Percentiles rank a stretch among this genome's conserved stretches.
These are phyloP conservation scores for Psilocybe mexicana DNA, from an alignment of 1,284 basidiomycete species.

Conservation along the genomic window DNA sequence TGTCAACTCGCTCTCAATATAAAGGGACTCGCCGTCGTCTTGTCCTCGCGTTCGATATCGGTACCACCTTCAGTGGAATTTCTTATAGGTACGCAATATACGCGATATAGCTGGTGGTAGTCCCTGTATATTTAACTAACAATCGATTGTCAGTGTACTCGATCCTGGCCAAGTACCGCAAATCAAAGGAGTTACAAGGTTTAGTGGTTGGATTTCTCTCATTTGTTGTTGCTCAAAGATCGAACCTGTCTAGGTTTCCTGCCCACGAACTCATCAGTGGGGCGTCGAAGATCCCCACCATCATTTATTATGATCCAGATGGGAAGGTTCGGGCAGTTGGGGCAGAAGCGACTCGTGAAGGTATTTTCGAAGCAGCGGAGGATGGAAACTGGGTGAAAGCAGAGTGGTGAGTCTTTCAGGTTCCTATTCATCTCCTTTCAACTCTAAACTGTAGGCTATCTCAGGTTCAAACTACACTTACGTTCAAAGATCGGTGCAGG, in stretches of 20 bases:
- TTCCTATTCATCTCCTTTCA: background rate
- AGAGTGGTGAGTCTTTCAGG: conserved; percentile 11
- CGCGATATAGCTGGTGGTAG: background rate
- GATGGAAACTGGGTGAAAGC: conserved; percentile 17
- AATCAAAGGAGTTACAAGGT: conserved; percentile 41
- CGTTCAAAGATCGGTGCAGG: conserved; percentile 3
- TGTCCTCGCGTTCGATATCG: conserved; percentile 52
- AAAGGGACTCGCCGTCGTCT: conserved; percentile 38
- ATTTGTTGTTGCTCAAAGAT: background rate
- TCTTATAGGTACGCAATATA: conserved; percentile 36
- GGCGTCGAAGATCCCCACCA: conserved; percentile 8
- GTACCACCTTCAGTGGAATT: conserved; percentile 53
- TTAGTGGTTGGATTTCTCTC: background rate
- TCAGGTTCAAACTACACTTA: conserved; percentile 13
- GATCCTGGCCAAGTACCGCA: conserved; percentile 48
- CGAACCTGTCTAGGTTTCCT: conserved; percentile 7
- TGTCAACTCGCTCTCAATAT: conserved; percentile 25
- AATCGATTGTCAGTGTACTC: conserved; percentile 25
- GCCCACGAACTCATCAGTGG: conserved; percentile 14
- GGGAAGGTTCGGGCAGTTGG: conserved; percentile 17
- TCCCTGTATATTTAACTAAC: background rate
- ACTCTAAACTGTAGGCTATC: background rate
- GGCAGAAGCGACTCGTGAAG: conserved; percentile 17
- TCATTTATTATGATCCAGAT: conserved; percentile 7
- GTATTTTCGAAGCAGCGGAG: conserved; percentile 15